These are phyloP conservation scores for Bullera alba DNA, from an alignment of 768 basidiomycete species.

Conservation along the genomic window DNA sequence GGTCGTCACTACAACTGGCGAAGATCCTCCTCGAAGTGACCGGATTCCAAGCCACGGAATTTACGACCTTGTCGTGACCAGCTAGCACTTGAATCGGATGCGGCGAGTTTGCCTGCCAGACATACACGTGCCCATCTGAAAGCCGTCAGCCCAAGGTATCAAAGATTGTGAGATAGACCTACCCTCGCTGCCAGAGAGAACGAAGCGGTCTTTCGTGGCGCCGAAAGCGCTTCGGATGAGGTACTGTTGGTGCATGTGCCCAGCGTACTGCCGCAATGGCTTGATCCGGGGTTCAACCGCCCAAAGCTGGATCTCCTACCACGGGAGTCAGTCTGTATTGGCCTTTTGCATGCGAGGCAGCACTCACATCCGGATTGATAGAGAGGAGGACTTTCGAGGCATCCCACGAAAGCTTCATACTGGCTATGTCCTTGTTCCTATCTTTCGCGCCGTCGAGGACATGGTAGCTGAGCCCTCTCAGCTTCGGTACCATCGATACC, in stretches of 20 bases:
- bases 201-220: conserved; percentile 75
- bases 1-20: conserved; percentile 48
- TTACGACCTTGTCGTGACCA: conserved; percentile 84
- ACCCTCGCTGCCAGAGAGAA: conserved; percentile 96
- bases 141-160: conserved; percentile 4
- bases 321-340: too few relatives aligned
- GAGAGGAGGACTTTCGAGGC: conserved; percentile 81
- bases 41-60: conserved; percentile 95
- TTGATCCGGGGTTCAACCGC: conserved; percentile 61
- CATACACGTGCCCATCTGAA: conserved; percentile 83
- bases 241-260: conserved; percentile 74
- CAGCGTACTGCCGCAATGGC: conserved; percentile 71
- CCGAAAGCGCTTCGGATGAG: conserved; percentile 93
- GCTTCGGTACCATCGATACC: too few relatives aligned
- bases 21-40: conserved; percentile 74
- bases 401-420: conserved; percentile 76
- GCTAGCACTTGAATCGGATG: conserved; percentile 74
- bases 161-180: conserved; percentile 25
- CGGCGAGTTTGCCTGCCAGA: conserved; percentile 87
- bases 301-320: conserved; percentile 86
- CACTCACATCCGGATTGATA: conserved; percentile 73
- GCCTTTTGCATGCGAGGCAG: background rate
- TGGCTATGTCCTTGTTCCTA: conserved; percentile 64
- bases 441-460: conserved; percentile 15
- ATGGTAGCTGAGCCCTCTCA: too few relatives aligned